Conservation (phyloP, 1,284 basidiomycete species). For the Sanghuangporus baumii region DNA sequence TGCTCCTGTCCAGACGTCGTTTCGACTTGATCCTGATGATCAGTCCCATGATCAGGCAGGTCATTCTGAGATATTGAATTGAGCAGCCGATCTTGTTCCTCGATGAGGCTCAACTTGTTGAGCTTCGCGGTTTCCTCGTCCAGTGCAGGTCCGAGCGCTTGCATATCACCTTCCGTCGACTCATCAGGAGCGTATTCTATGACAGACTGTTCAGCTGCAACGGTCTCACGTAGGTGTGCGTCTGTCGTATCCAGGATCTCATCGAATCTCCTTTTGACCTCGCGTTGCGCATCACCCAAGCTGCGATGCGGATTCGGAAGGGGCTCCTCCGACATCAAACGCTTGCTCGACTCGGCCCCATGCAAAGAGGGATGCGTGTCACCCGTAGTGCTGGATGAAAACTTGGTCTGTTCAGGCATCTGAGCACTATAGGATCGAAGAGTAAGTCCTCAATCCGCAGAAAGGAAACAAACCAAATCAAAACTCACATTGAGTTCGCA, state of each 20-base stretch:
- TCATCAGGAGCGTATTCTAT: constrained; percentile 83
- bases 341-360: not conserved
- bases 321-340: not conserved
- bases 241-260: constrained; percentile 67
- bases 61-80: not conserved
- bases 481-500: no score
- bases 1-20: not conserved
- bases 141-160: constrained; percentile 84
- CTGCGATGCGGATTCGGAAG: constrained; percentile 65
- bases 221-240: constrained; percentile 31
- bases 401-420: no score
- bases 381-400: not conserved
- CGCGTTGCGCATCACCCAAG: constrained; percentile 82
- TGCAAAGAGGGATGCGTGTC: not conserved
- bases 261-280: constrained; percentile 80
- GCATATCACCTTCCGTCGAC: constrained; percentile 72
- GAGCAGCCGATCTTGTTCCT: constrained; percentile 41
- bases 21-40: not conserved
- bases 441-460: no score
- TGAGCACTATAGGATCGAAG: no score
- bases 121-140: constrained; percentile 82
- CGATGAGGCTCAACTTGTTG: constrained; percentile 72
- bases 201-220: constrained; percentile 42
- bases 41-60: not conserved
- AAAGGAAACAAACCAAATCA: no score